A percentile compares a stretch with the other conserved stretches of the same genome.
Evolutionary conservation across 805 yeast species (phyloP).

Genomic region (Kodamaea kakaduensis): DNA sequence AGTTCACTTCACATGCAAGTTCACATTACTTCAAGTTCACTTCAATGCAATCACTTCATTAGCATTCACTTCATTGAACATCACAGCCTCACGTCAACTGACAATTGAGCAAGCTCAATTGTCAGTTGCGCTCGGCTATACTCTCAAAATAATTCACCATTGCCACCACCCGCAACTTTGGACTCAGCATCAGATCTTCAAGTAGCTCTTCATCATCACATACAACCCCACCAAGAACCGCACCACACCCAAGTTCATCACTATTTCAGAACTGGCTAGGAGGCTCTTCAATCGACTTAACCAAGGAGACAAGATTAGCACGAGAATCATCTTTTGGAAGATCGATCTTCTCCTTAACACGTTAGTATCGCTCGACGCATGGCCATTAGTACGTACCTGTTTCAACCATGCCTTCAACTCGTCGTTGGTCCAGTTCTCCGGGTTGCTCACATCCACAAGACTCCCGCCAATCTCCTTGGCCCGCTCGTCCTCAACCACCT

Average conservation of each 20-base stretch:
- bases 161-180: too few species aligned
- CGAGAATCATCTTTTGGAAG: slow-evolving; percentile 44
- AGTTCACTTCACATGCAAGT: too few species aligned
- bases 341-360: slow-evolving; percentile 41
- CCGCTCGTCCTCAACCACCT: slow-evolving; percentile 4
- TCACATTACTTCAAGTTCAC: too few species aligned
- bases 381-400: slow-evolving; percentile 39
- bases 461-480: slow-evolving; percentile 8
- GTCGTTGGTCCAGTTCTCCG: slow-evolving; percentile 29
- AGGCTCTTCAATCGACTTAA: slow-evolving; percentile 37
- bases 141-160: too few species aligned
- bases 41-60: too few species aligned
- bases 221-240: slow-evolving; percentile 7
- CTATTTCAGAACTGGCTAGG: slow-evolving; percentile 17
- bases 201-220: slow-evolving; percentile 3
- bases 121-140: too few species aligned
- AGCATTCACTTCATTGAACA: too few species aligned
- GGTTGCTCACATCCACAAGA: slow-evolving; percentile 6
- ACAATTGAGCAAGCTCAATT: too few species aligned
- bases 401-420: slow-evolving; percentile 33
- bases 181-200: too few species aligned
- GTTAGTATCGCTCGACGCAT: too few species aligned
- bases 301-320: slow-evolving; percentile 45
- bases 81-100: too few species aligned
- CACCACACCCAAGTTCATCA: slow-evolving; percentile 17